Evolutionary conservation across 345 rosid genomes (phyloP).

Genomic region (Acer campestre): DNA sequence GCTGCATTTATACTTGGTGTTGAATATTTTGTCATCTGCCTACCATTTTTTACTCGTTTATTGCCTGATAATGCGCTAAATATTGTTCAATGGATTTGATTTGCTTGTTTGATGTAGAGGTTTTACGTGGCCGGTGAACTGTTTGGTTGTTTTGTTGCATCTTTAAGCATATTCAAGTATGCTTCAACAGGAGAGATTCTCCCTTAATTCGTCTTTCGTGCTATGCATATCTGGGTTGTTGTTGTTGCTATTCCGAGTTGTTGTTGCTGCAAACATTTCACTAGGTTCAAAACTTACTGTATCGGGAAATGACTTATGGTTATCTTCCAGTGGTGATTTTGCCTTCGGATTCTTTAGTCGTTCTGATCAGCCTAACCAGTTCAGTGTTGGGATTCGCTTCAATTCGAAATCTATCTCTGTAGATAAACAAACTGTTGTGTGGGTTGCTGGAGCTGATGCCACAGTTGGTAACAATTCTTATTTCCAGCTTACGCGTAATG

Average conservation of each 20-base stretch:
- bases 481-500: conserved; percentile 60
- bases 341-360: conserved; percentile 64
- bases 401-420: conserved; percentile 58
- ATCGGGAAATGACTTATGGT: conserved; percentile 58
- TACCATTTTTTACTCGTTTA: neutral
- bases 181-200: conserved; percentile 28
- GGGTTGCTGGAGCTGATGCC: conserved; percentile 77
- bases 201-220: conserved; percentile 31
- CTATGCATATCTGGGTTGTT: conserved; percentile 38
- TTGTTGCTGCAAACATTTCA: conserved; percentile 56
- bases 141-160: conserved; percentile 22
- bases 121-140: conserved; percentile 21
- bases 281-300: conserved; percentile 64
- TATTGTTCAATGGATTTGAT: conserved; percentile 14
- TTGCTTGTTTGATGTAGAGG: conserved; percentile 2
- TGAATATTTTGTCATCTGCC: conserved; percentile 20
- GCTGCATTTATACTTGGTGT: conserved; percentile 28
- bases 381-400: conserved; percentile 72
- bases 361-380: conserved; percentile 58
- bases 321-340: conserved; percentile 65
- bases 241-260: conserved; percentile 35
- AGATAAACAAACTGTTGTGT: conserved; percentile 51
- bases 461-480: conserved; percentile 57
- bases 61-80: conserved; percentile 12
- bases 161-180: conserved; percentile 36